Base-by-base conservation (phyloP, 2,329 filamentous ascomycete genomes). In the Diplodia sapinea region DNA sequence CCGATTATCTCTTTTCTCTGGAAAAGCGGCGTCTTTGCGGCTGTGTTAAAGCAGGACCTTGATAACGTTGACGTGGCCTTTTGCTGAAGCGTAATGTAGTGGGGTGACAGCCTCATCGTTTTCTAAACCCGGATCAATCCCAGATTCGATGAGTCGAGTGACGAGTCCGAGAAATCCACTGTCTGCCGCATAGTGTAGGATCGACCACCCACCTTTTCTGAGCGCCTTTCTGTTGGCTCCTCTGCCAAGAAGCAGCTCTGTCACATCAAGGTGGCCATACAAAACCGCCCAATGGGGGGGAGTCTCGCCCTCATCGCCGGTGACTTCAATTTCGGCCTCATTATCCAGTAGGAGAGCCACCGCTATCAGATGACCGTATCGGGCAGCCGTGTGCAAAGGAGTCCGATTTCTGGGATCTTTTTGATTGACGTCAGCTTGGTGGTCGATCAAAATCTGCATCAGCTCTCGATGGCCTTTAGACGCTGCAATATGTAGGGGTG, bases 361-460 rank as follows among this genome's bases (percentile, higher is more conserved):
- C 13, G 50, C 12, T 8, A 1, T 8, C 2, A 17, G 3, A 8
- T n/a, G 0, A 1, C 17, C 17, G 0, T 17, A 6, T 17, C 8
- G 13, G 6, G 20, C 26, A 11, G 26, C 20, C 2, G 17, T 52
- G 12, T 29, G 26, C 12, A 23, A 26, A 26, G 50, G 26, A 8
- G 50, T 26, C 2, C 6, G 3, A 11, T 52, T 52, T 13, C 13
- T 26, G 49, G 23, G 13, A 26, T 8, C 26, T 26, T 13, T 4
- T 12, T 23, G 49, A 12, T 23, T 26, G 20, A 51, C 7, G 4
- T 54, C 51, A 9, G 13, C 13, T n/a, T 23, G 26, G 5, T 54
- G 29, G 4, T 54, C 26, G 7, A 54, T 26, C 26, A 54, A 29
- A 31, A 33, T 11, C 12, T 54, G 7, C 7, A 54, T 13, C 51